Conservation (phyloP, 140 eudicot species). For the Cichorium intybus region DNA sequence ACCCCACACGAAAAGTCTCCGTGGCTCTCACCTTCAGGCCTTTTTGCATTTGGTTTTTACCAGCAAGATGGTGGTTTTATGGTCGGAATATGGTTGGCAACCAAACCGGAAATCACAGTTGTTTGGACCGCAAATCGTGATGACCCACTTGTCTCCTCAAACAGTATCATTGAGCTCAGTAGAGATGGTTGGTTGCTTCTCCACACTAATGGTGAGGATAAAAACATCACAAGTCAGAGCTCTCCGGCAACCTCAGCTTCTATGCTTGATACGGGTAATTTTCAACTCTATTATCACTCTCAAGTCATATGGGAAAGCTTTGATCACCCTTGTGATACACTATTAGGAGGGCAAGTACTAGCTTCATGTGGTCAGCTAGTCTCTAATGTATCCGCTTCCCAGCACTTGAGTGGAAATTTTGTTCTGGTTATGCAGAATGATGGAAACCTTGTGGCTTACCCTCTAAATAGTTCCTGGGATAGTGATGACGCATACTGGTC, state of each 20-base stretch:
- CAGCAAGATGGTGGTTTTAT: constrained; percentile 32
- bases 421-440: constrained; percentile 26
- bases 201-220: not conserved
- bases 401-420: constrained; percentile 33
- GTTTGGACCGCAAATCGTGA: constrained; percentile 67
- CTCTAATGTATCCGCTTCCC: constrained; percentile 33
- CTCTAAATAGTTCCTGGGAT: not conserved
- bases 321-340: constrained; percentile 39
- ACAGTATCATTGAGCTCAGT: constrained; percentile 19
- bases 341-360: constrained; percentile 48
- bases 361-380: not conserved
- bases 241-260: constrained; percentile 28
- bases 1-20: constrained; percentile 26
- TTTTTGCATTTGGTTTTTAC: constrained; percentile 58
- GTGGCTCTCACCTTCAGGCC: constrained; percentile 55
- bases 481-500: constrained; percentile 21
- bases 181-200: constrained; percentile 33
- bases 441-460: constrained; percentile 44
- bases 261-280: constrained; percentile 50
- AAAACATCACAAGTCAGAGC: not conserved
- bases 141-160: constrained; percentile 32
- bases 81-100: constrained; percentile 45
- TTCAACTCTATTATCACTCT: constrained; percentile 41
- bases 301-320: constrained; percentile 46
- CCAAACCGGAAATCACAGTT: constrained; percentile 37